Conservation (phyloP, 805 yeast species). For the Kodamaea hsintzibuensis region DNA sequence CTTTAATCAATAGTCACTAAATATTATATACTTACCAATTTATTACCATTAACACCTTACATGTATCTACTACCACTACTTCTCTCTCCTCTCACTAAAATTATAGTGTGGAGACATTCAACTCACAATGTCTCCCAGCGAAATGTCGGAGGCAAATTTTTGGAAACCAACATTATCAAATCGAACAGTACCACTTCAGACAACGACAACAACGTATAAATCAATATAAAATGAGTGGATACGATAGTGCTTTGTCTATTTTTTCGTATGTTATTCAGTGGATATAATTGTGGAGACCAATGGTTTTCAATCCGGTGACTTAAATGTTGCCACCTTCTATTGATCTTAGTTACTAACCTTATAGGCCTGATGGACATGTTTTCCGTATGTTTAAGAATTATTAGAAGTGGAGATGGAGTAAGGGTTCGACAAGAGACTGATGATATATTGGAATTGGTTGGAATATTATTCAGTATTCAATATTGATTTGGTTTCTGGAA, state of each 20-base stretch:
- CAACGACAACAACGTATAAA: background rate
- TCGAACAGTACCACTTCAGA: background rate
- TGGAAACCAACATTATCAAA: slow-evolving; percentile 8
- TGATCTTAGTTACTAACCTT: slow-evolving; percentile 30
- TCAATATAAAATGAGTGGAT: slow-evolving; percentile 76
- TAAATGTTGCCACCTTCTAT: background rate
- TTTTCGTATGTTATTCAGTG: slow-evolving; percentile 67
- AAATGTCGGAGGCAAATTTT: slow-evolving; percentile 13
- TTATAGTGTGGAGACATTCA: background rate
- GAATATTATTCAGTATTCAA: no score
- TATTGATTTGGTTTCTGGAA: no score
- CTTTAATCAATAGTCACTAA: no score
- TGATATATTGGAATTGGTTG: background rate
- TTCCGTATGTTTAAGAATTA: slow-evolving; percentile 59
- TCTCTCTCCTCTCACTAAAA: no score
- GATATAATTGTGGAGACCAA: background rate
- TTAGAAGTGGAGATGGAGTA: background rate
- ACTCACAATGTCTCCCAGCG: background rate
- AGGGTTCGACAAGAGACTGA: background rate
- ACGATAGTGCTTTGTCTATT: slow-evolving; percentile 98
- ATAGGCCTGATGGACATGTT: slow-evolving; percentile 97
- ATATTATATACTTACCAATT: no score
- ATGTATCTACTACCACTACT: no score
- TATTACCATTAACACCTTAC: no score
- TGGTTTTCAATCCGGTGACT: background rate